Percentiles rank a stretch among this genome's conserved stretches.
These are phyloP conservation scores for Saccharomyces hybrid DNA, from an alignment of 1,139 yeast genomes.

Conservation along the genomic window DNA sequence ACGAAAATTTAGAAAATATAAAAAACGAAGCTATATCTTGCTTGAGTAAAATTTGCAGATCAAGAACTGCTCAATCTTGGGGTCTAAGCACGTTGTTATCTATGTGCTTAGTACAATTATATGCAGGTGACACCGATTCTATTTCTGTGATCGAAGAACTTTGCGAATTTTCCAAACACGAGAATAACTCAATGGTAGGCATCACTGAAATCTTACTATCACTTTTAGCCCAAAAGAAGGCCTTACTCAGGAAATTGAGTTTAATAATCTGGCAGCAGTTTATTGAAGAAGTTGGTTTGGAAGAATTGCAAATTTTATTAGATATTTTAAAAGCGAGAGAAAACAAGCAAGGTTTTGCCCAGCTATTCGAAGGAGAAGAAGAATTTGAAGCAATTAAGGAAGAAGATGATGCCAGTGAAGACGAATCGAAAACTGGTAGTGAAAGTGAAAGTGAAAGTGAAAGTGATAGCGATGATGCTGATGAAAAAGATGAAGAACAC, in stretches of 20 bases:
- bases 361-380: slow-evolving; percentile 60
- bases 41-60: slow-evolving; percentile 42
- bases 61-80: slow-evolving; percentile 24
- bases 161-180: slow-evolving; percentile 43
- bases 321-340: slow-evolving; percentile 71
- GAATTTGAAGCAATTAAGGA: slow-evolving; percentile 62
- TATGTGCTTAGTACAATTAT: slow-evolving; percentile 70
- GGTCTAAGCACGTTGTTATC: slow-evolving; percentile 64
- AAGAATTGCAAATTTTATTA: slow-evolving; percentile 50
- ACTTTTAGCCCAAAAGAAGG: slow-evolving; percentile 64
- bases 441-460: slow-evolving; percentile 63
- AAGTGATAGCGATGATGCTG: slow-evolving; percentile 36
- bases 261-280: slow-evolving; percentile 71
- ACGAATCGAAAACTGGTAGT: slow-evolving; percentile 81
- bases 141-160: slow-evolving; percentile 69
- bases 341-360: slow-evolving; percentile 72
- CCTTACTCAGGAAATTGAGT: slow-evolving; percentile 63
- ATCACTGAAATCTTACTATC: slow-evolving; percentile 76
- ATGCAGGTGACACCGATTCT: slow-evolving; percentile 73
- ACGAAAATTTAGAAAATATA: slow-evolving; percentile 45
- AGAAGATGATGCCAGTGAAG: slow-evolving; percentile 71
- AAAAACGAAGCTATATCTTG: slow-evolving; percentile 46
- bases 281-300: slow-evolving; percentile 40
- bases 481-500: slow-evolving; percentile 49
- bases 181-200: slow-evolving; percentile 44